Evolutionary conservation across 1,284 basidiomycete genomes (phyloP), one percentile per base, ranked within the genome.

Genomic region (Megacollybia platyphylla): DNA sequence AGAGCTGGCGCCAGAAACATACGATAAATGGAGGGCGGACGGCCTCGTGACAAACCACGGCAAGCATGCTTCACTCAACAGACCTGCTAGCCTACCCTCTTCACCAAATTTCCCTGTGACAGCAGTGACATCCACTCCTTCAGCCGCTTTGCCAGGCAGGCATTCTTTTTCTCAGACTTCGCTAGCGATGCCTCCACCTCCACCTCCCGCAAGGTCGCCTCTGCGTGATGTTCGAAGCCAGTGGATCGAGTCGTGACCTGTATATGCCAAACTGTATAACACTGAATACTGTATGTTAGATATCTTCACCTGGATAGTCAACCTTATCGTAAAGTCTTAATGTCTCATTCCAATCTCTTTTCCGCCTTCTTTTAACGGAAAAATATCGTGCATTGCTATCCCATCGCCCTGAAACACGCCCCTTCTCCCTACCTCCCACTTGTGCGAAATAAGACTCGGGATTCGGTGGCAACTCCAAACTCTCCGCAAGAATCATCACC

Each of bases 301-400:
- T 24, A 24, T 67, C 61, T 31, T 73, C 72, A 9, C 68, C 66
- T 4, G 79, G 79, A 52, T 82, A 85, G 57, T 87, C 82, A 5
- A 84, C 79, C 51, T 83, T 70, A 51, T 89, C 87, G 47, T 87
- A 87, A 41, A 87, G 58, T 45, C 83, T 65, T 41, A 89, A 60
- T 2, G 78, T 86, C 61, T 89, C 87, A 52, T 88, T 87, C 87
- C 87, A 90, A 52, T 90, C 87, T 49, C 86, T 71, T 60, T 90
- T 90, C 51, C 87, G 65, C 52, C 87, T 63, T 48, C 87, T 63
- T 46, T 71, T 70, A 43, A 89, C 65, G 4, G 85, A 87, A 55
- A 90, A 90, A 54, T 89, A 90, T 48, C 75, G 71, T 15, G 75
- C 62, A 40, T 70, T 67, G 48, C 75, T 76, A 49, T 79, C 77